Conservation (phyloP, 805 yeast genomes). For the Nakazawaea pomicola region DNA sequence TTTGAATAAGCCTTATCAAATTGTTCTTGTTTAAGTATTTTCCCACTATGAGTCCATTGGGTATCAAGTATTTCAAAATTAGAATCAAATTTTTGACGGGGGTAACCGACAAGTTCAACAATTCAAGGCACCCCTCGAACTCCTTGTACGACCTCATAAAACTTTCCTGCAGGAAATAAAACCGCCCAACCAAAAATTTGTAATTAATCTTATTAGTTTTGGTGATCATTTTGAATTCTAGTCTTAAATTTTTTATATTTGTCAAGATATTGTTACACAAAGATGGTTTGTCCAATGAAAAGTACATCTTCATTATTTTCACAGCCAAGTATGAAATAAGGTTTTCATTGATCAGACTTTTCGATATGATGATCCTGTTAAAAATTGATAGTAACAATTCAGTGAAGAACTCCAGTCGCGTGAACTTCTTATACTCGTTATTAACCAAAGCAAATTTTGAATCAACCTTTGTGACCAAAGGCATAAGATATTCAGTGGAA, state of each 20-base stretch:
- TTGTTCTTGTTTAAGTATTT: conserved; percentile 32
- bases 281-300: conserved; percentile 48
- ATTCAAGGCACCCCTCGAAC: conserved; percentile 43
- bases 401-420: conserved; percentile 43
- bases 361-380: conserved; percentile 44
- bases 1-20: not conserved
- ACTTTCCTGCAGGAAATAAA: conserved; percentile 47
- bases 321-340: conserved; percentile 45
- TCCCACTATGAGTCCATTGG: conserved; percentile 49
- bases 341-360: conserved; percentile 36
- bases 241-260: conserved; percentile 47
- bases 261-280: conserved; percentile 58
- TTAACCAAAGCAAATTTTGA: conserved; percentile 32
- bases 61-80: conserved; percentile 43
- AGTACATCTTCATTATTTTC: conserved; percentile 46
- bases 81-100: conserved; percentile 27
- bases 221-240: conserved; percentile 36
- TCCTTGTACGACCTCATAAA: conserved; percentile 42
- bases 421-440: conserved; percentile 27
- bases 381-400: conserved; percentile 42
- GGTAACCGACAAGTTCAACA: conserved; percentile 23
- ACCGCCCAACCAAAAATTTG: conserved; percentile 49
- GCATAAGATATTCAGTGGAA: conserved; percentile 36
- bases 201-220: conserved; percentile 44
- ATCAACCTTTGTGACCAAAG: conserved; percentile 40